Base-by-base conservation (phyloP, 2,329 filamentous ascomycete genomes). In the Scedosporium aurantiacum region DNA sequence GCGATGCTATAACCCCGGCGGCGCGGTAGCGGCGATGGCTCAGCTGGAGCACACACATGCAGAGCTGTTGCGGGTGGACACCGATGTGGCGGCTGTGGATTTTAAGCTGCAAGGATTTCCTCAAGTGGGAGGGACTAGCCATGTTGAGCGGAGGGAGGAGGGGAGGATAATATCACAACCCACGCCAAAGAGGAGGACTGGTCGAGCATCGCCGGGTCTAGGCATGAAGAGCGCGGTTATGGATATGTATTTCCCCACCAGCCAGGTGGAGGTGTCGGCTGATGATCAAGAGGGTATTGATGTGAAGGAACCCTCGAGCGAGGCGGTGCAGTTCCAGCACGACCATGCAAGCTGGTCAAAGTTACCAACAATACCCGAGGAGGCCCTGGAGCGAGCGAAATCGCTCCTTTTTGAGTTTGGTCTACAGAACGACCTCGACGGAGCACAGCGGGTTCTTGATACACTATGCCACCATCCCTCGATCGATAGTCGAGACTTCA, bases 1-100 rank as follows among this genome's bases (percentile, higher is more conserved):
- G 41, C 55, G 63, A 16, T 62, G 64, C 37, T 65, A 65, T 37
- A 58, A 62, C 32, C 56, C 63, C 3, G 64, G 60, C 6, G 64
- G 63, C 7, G 57, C 63, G 18, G 63, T 62, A 6, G 62, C 63
- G 2, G 58, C 61, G 58, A 58, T 61, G 54, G 59, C 61, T 16
- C 52, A 61, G 27, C 62, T 63, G 45, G 59, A 63, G 32, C 32
- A 41, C 18, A 25, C 27, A 18, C 8, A 18, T 27, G 21, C 21
- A 8, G 40, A 52, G 5, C 14, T 50, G 4, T 21, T 25, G 58
- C 10, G 18, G 4, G 32, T n/a, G 10, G 57, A 28, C 7, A 40
- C 7, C 2, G n/a, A 58, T 58, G 5, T 58, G 23, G 28, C 7
- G 28, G 18, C n/a, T 12, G 23, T 28, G 57, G 40, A 47, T 3